phyloP scores from a whole-genome alignment of 495 filamentous ascomycete species.

The Halenospora varia region DNA sequence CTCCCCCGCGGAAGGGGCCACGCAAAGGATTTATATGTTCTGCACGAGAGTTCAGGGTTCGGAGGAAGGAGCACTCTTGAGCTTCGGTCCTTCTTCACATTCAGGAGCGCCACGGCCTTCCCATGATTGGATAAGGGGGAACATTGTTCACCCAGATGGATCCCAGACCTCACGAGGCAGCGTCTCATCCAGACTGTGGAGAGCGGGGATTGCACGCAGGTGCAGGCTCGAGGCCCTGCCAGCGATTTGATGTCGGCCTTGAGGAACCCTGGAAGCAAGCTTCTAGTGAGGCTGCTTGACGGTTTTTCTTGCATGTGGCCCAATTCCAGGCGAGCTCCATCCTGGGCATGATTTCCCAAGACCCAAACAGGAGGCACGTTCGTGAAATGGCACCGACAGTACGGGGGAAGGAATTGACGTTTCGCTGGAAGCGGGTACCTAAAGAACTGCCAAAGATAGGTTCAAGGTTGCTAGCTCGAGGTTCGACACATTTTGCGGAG shows the following conservation, averaged over 20 bases:
- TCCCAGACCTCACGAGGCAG: background rate
- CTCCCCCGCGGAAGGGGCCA: background rate
- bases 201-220: slow-evolving; percentile 1
- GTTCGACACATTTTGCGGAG: background rate
- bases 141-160: slow-evolving; percentile 2
- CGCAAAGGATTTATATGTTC: background rate
- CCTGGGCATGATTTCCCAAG: background rate
- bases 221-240: too few relatives aligned
- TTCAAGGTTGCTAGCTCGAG: background rate
- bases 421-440: background rate
- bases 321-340: background rate
- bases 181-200: background rate
- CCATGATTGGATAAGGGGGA: background rate
- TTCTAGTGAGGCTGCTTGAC: background rate
- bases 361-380: background rate
- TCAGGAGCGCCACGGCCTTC: background rate
- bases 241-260: background rate
- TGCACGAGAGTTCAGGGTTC: background rate
- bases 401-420: background rate
- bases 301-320: background rate
- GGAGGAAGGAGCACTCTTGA: background rate
- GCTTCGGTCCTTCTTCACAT: slow-evolving; percentile 9
- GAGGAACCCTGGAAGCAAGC: background rate
- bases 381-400: background rate
- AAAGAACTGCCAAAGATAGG: background rate